Evolutionary conservation across 2,329 filamentous ascomycete species (phyloP), one percentile per base, ranked within the genome.

Genomic region (Sporothrix pallida): DNA sequence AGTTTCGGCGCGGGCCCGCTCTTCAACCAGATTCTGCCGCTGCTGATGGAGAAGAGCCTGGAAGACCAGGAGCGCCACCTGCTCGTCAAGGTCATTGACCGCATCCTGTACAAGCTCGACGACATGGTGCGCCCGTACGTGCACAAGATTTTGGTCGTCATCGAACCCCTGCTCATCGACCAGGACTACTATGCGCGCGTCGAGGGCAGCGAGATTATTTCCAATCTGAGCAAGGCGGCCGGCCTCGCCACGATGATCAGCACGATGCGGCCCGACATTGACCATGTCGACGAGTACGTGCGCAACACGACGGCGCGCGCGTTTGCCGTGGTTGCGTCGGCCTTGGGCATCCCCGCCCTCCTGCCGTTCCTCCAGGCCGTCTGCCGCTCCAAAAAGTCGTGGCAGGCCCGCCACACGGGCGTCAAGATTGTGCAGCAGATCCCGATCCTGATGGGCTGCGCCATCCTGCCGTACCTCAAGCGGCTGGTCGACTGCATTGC

Each of bases 401-500:
- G 96, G 96, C 95, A 98, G 81, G 96, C 96, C 71, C 89, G 96
- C 75, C 96, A 99, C 81, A 99, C 96, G 2, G 96, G 96, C 84
- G 96, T 99, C 77, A 99, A 99, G 86, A 99, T 99, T 80, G 93
- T 99, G 17, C 96, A 99, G 82, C 96, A 99, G 81, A 98, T 99
- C 79, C 95, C 96, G 26, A 99, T 99, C 78, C 85, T 99, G 5
- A 99, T 99, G 96, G 96, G 96, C 42, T 99, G 96, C 81, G 96
- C 96, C 62, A 93, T 99, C 70, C 85, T 99, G 37, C 96, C 96
- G 48, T 95, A 99, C 82, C 87, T 99, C 71, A 98, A 98, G 82
- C 95, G 95, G 4, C 86, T 99, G 12, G 96, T 99, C 8, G 96
- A 98, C 78, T 98, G 95, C 81, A 98, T 99, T 80, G 94, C 92